Conservation (phyloP, 768 basidiomycete genomes). For the Dioszegia aurantiaca region DNA sequence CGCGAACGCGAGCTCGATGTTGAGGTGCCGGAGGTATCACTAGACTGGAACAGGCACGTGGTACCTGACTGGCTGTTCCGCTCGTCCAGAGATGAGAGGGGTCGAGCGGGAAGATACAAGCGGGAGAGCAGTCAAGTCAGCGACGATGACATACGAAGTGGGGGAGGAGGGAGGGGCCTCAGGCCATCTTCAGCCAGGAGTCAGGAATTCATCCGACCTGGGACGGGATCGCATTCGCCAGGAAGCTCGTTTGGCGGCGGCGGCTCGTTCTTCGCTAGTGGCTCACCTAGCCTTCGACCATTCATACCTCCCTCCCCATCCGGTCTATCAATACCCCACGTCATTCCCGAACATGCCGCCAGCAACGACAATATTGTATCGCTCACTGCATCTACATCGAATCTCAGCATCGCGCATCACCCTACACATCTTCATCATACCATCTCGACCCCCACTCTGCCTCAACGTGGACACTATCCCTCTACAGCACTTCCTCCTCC, state of each 20-base stretch:
- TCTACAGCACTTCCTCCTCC: conserved; percentile 7
- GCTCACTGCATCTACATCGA: conserved; percentile 28
- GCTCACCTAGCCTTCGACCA: conserved; percentile 24
- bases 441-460: conserved; percentile 39
- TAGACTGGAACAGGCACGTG: conserved; percentile 93
- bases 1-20: conserved; percentile 57
- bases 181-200: conserved; percentile 20
- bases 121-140: conserved; percentile 1
- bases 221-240: conserved; percentile 22
- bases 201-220: conserved; percentile 15
- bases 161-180: conserved; percentile 1
- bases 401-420: conserved; percentile 24
- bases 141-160: conserved; percentile 12
- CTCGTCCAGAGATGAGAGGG: conserved; percentile 37
- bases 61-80: conserved; percentile 85
- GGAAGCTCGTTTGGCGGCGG: conserved; percentile 32
- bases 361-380: not conserved
- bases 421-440: conserved; percentile 43
- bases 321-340: conserved; percentile 21
- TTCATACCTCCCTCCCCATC: conserved; percentile 13
- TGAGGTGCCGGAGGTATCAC: conserved; percentile 88
- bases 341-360: conserved; percentile 31
- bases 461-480: conserved; percentile 16
- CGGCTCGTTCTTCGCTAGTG: conserved; percentile 20
- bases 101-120: conserved; percentile 19